Evolutionary conservation across 306 rosid species (phyloP).

Genomic region (Ormosia emarginata): DNA sequence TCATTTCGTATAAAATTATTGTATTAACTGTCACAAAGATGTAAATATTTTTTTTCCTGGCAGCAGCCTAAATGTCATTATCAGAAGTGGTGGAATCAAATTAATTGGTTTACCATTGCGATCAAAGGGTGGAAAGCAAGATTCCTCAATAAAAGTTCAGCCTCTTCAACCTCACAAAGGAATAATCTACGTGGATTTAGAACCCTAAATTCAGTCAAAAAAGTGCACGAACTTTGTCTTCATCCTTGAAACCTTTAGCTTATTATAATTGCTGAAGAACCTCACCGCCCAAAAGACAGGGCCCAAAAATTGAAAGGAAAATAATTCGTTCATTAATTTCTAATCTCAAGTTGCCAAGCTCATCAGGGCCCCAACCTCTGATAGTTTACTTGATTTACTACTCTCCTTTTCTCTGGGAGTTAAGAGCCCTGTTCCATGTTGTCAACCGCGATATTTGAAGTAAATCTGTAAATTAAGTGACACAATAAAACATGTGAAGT

Average conservation of each 20-base stretch:
- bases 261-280: background rate
- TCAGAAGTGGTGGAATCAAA: constrained; percentile 38
- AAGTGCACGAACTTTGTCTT: constrained; percentile 30
- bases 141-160: constrained; percentile 26
- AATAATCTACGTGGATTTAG: constrained; percentile 24
- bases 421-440: constrained; percentile 38
- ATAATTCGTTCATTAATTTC: background rate
- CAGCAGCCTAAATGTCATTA: constrained; percentile 20
- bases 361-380: background rate
- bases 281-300: background rate
- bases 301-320: background rate
- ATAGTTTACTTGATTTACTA: background rate
- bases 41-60: background rate
- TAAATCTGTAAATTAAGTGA: no score
- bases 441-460: no score
- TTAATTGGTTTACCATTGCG: constrained; percentile 21
- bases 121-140: constrained; percentile 26
- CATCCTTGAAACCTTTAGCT: background rate
- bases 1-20: background rate
- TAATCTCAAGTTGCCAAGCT: background rate
- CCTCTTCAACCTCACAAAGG: constrained; percentile 25
- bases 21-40: background rate
- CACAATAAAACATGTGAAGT: no score
- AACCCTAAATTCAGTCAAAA: constrained; percentile 16
- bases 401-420: background rate